phyloP scores from a whole-genome alignment of 1,284 basidiomycete genomes.

The Apiotrichum siamense region DNA sequence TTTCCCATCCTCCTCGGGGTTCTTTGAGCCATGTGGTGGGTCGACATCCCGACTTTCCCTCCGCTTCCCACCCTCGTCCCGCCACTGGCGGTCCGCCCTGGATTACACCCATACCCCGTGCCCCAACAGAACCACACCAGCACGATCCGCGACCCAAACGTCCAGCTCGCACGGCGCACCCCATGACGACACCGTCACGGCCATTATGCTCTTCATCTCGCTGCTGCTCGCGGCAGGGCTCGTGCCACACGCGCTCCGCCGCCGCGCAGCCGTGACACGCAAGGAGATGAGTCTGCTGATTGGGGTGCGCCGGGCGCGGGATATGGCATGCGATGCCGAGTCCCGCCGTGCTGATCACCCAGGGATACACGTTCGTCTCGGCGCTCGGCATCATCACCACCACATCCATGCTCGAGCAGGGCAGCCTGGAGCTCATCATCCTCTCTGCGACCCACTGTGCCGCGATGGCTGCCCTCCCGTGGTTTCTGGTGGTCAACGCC shows the following conservation, averaged over 20 bases:
- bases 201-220: slow-evolving; percentile 35
- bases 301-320: slow-evolving; percentile 12
- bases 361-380: slow-evolving; percentile 63
- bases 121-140: slow-evolving; percentile 3
- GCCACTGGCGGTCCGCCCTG: too few species aligned
- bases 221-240: slow-evolving; percentile 26
- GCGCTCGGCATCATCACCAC: slow-evolving; percentile 71
- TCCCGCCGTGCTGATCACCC: too few species aligned
- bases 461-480: slow-evolving; percentile 64
- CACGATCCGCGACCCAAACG: slow-evolving; percentile 28
- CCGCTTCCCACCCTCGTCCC: too few species aligned
- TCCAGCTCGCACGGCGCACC: slow-evolving; percentile 32
- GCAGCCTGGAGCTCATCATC: slow-evolving; percentile 57
- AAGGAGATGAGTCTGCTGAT: slow-evolving; percentile 37
- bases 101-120: not conserved
- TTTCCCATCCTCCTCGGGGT: slow-evolving; percentile 30
- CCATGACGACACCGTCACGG: slow-evolving; percentile 41
- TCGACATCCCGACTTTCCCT: too few species aligned
- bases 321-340: too few species aligned
- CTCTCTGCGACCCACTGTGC: slow-evolving; percentile 67
- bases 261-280: slow-evolving; percentile 41
- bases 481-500: slow-evolving; percentile 69
- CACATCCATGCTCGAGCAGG: slow-evolving; percentile 65
- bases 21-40: slow-evolving; percentile 36
- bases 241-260: slow-evolving; percentile 17